These are phyloP conservation scores for Diaporthe helianthi DNA, from an alignment of 2,329 filamentous ascomycete genomes.

Conservation along the genomic window DNA sequence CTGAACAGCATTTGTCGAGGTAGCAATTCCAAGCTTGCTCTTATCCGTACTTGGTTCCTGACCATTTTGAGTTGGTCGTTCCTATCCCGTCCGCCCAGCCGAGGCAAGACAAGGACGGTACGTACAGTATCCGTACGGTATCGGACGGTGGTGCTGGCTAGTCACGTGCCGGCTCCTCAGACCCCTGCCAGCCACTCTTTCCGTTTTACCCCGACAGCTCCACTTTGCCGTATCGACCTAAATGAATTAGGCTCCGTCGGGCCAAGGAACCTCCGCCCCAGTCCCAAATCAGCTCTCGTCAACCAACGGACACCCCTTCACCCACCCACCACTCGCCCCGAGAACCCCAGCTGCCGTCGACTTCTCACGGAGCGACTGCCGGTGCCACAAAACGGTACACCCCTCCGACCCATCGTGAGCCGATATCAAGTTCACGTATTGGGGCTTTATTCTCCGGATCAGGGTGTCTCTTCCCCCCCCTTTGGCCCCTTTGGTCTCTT, in stretches of 20 bases:
- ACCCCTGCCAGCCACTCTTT: neutral
- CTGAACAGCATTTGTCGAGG: neutral
- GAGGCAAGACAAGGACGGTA: neutral
- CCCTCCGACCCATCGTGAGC: conserved; percentile 28
- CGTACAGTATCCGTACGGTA: neutral
- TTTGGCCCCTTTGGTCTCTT: conserved; percentile 13
- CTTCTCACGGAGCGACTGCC: conserved; percentile 30
- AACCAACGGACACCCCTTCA: conserved; percentile 11
- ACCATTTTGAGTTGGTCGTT: neutral
- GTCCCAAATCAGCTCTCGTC: conserved; percentile 4
- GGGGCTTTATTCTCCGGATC: conserved; percentile 13
- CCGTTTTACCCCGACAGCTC: conserved; percentile 25
- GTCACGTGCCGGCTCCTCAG: conserved; percentile 15
- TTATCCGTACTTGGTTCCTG: neutral
- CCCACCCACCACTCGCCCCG: conserved; percentile 16
- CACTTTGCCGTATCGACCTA: conserved; percentile 6
- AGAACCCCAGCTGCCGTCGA: conserved; percentile 21
- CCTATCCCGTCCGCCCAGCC: neutral
- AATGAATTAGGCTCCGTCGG: conserved; percentile 6
- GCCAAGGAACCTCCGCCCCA: conserved; percentile 5
- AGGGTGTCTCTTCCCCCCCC: conserved; percentile 7
- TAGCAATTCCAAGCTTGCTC: no score
- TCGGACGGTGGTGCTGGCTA: neutral
- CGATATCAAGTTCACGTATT: conserved; percentile 13
- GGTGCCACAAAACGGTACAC: conserved; percentile 34